These are phyloP conservation scores for Tulasnella sp. DNA, from an alignment of 768 basidiomycete species.

Conservation along the genomic window DNA sequence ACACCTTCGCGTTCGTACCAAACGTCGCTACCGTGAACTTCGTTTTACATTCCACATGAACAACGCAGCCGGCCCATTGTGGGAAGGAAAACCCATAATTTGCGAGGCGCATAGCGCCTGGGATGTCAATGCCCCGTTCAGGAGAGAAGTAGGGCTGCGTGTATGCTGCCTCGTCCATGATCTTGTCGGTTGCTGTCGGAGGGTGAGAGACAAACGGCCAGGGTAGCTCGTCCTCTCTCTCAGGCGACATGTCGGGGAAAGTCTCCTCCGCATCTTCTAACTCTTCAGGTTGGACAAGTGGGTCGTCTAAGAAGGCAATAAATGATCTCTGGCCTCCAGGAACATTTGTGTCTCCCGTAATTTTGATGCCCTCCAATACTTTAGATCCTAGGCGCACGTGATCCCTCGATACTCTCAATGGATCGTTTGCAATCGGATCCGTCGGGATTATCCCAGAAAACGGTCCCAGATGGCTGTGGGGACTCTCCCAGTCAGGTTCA, in stretches of 20 bases:
- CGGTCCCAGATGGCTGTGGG: neutral
- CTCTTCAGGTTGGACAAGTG: neutral
- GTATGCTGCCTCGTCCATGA: neutral
- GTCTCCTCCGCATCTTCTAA: neutral
- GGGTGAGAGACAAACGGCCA: neutral
- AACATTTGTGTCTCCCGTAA: neutral
- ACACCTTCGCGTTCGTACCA: neutral
- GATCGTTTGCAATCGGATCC: neutral
- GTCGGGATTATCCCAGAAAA: neutral
- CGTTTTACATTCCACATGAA: neutral
- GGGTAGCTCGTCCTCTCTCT: neutral
- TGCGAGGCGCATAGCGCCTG: neutral
- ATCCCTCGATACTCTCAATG: neutral
- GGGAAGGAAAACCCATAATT: neutral
- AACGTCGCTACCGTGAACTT: neutral
- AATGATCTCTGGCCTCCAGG: neutral
- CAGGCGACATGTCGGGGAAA: neutral
- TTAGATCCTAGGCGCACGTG: neutral
- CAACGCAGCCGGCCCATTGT: neutral
- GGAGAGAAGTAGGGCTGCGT: neutral
- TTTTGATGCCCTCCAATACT: neutral
- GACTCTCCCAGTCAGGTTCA: neutral
- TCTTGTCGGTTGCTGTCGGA: neutral
- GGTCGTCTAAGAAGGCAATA: neutral
- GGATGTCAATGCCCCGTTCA: neutral